Percentiles rank a stretch among this genome's conserved stretches.
Evolutionary conservation across 345 rosid species (phyloP).

Genomic region (Populus alba): DNA sequence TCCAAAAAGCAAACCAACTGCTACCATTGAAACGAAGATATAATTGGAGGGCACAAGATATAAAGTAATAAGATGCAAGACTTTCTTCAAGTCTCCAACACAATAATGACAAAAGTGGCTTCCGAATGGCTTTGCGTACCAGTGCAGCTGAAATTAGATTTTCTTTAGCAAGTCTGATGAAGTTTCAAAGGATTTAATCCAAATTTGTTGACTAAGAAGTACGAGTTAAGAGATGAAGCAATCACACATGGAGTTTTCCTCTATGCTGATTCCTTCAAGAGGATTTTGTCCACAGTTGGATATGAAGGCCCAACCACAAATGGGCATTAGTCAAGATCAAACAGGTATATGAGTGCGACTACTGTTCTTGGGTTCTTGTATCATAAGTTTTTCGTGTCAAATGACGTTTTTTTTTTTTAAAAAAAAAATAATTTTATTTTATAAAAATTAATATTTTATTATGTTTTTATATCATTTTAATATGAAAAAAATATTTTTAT

Average conservation of each 20-base stretch:
- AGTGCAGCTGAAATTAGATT: conserved; percentile 18
- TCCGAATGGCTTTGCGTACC: conserved; percentile 8
- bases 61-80: conserved; percentile 14
- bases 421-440: too few relatives aligned
- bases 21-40: conserved; percentile 32
- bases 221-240: conserved; percentile 4
- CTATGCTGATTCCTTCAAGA: background rate
- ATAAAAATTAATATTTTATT: too few relatives aligned
- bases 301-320: conserved; percentile 3
- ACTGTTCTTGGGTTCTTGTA: background rate
- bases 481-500: too few relatives aligned
- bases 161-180: conserved; percentile 32
- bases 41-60: conserved; percentile 13
- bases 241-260: background rate
- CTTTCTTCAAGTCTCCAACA: conserved; percentile 27
- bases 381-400: too few relatives aligned
- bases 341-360: background rate
- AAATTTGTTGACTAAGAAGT: conserved; percentile 14
- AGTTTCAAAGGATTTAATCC: conserved; percentile 1
- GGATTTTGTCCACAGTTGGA: conserved; percentile 6
- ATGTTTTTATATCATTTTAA: too few relatives aligned
- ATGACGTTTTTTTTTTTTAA: too few relatives aligned
- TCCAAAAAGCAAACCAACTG: conserved; percentile 42
- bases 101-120: conserved; percentile 11
- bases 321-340: conserved; percentile 1